Evolutionary conservation across 2,329 filamentous ascomycete genomes (phyloP).

Genomic region (Alternaria ethzedia): DNA sequence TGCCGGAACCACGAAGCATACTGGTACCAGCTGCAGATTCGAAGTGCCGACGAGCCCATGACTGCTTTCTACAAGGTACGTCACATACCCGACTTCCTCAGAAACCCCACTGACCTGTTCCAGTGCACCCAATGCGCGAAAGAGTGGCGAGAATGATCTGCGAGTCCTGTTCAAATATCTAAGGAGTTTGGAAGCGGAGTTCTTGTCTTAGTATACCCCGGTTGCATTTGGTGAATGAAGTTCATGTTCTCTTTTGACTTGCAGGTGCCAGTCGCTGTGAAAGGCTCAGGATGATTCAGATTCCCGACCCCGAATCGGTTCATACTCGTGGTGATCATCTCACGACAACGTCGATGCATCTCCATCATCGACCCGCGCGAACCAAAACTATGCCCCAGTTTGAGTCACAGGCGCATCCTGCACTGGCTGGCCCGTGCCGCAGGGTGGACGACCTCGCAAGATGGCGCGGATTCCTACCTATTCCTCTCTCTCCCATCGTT

Average conservation of each 20-base stretch:
- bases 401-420: not conserved
- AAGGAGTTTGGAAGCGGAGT: slow-evolving; percentile 14
- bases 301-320: not conserved
- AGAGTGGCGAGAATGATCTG: slow-evolving; percentile 52
- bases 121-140: slow-evolving; percentile 53
- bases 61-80: slow-evolving; percentile 89
- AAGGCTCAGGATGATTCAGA: not conserved
- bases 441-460: not conserved
- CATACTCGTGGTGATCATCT: too few relatives aligned
- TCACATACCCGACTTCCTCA: not conserved
- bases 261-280: not conserved
- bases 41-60: slow-evolving; percentile 98
- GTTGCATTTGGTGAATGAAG: not conserved
- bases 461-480: not conserved
- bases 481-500: not conserved
- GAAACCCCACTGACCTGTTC: slow-evolving; percentile 5
- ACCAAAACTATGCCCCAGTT: not conserved
- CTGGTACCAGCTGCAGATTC: slow-evolving; percentile 96
- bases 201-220: slow-evolving; percentile 14
- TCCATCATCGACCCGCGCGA: not conserved
- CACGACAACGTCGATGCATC: not conserved
- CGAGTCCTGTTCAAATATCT: not conserved
- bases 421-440: not conserved
- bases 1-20: slow-evolving; percentile 87
- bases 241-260: not conserved